phyloP scores from a whole-genome alignment of 2,329 filamentous ascomycete species.

The Fusarium protoensiforme region DNA sequence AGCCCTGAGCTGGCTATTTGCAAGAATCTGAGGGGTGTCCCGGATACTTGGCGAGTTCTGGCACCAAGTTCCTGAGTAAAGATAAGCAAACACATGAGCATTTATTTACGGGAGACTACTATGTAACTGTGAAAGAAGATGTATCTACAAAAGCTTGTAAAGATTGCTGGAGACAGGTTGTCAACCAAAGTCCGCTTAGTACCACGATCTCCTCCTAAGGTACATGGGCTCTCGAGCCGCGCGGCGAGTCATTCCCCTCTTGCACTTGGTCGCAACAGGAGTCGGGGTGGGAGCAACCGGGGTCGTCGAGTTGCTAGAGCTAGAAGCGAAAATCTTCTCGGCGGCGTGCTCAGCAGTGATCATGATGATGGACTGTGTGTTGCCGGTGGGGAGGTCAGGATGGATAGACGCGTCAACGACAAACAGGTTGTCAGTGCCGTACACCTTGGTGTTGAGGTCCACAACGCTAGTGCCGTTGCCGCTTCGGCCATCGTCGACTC shows the following conservation, averaged over 20 bases:
- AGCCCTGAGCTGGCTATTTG: too few species aligned
- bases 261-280: slow-evolving; percentile 14
- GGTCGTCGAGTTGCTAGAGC: slow-evolving; percentile 25
- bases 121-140: slow-evolving; percentile 20
- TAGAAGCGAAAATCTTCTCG: slow-evolving; percentile 36
- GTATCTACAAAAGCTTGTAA: neutral
- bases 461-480: slow-evolving; percentile 63
- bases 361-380: slow-evolving; percentile 45
- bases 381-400: slow-evolving; percentile 55
- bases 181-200: neutral
- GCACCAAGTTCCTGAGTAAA: neutral
- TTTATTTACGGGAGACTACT: slow-evolving; percentile 17
- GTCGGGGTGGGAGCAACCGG: slow-evolving; percentile 15
- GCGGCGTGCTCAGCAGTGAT: slow-evolving; percentile 42
- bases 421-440: slow-evolving; percentile 70
- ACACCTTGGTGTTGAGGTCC: slow-evolving; percentile 66
- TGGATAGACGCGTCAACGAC: slow-evolving; percentile 72
- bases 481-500: slow-evolving; percentile 59
- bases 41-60: neutral
- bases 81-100: neutral
- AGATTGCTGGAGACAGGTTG: neutral
- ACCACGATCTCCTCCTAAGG: slow-evolving; percentile 22
- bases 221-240: slow-evolving; percentile 15
- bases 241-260: slow-evolving; percentile 2
- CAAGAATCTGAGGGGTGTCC: neutral